Percentiles rank a stretch among this genome's conserved stretches.
These are phyloP conservation scores for Aegilops longissima DNA, from an alignment of 176 grass and related monocot genomes.

Conservation along the genomic window DNA sequence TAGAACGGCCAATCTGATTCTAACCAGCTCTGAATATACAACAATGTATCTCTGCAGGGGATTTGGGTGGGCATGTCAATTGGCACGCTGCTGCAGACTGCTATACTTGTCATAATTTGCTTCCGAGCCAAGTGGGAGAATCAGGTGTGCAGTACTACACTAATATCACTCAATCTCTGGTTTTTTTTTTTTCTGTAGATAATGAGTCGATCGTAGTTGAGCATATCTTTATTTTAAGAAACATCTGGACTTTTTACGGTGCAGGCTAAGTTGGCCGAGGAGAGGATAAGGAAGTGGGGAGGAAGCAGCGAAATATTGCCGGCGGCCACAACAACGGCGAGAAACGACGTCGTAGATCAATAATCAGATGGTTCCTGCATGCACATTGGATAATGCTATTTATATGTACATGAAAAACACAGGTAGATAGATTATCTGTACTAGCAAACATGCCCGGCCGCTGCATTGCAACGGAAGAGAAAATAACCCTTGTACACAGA, in stretches of 20 bases:
- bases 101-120: slow-evolving; percentile 53
- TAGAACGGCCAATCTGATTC: neutral
- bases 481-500: too few relatives aligned
- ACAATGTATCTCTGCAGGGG: slow-evolving; percentile 43
- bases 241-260: neutral
- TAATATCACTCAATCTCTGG: neutral
- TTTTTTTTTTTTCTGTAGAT: neutral
- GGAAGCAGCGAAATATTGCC: slow-evolving; percentile 36
- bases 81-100: slow-evolving; percentile 75
- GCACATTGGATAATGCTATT: neutral
- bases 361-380: neutral
- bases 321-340: neutral
- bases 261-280: slow-evolving; percentile 65
- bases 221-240: neutral
- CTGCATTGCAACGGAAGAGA: too few relatives aligned
- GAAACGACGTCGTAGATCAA: neutral
- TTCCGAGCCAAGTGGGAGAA: slow-evolving; percentile 84
- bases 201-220: neutral
- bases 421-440: too few relatives aligned
- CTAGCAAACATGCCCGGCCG: too few relatives aligned
- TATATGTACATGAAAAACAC: too few relatives aligned
- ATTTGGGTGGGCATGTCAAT: slow-evolving; percentile 93
- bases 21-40: neutral
- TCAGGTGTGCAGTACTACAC: slow-evolving; percentile 60
- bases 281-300: slow-evolving; percentile 67